Base-by-base conservation (phyloP, 371 early-diverging fungal genomes). In the Rhizopus stolonifer region DNA sequence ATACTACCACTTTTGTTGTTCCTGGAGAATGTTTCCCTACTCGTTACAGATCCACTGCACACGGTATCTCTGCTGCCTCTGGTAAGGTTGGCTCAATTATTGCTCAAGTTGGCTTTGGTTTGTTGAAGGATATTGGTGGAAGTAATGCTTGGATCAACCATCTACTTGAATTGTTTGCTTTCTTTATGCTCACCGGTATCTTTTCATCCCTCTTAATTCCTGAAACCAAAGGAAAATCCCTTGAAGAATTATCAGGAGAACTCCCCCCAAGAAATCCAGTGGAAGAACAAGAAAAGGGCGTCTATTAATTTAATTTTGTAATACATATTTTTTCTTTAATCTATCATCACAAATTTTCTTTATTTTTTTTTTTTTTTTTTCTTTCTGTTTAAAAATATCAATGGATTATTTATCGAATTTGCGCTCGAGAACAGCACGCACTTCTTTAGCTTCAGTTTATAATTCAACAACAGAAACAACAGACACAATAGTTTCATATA, bases 11-110 rank as follows among this genome's bases (percentile, higher is more conserved):
- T 45, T 93, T 92, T 49, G 81, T 91, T 53, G 76, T 90, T 46
- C 92, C 94, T 52, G 87, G 89, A 54, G 94, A 94, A 74, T 79
- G 82, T 44, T 94, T 87, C 81, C 93, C 94, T 11, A 94, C 94
- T 23, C 86, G 89, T 23, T 88, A 85, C 72, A 79, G 92, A 23
- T 86, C 92, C 0, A 88, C 92, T 8, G 85, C 88, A 43, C 93
- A 93, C 63, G 95, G 95, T 66, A 89, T 93, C 65, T 89, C 91
- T 39, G 93, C 93, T 17, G 93, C 91, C 22, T 69, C 80, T 49
- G 93, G 93, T 36, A 94, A 94, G 72, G 49, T 87, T 18, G 94
- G 94, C 32, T 92, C 95, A 34, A 89, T 93, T 47, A 47, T 89
- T 50, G 87, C 90, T 26, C 82, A 86, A 57, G 80, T 88, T 23